These are phyloP conservation scores for Cicer yamashitae DNA, from an alignment of 306 rosid genomes.

Conservation along the genomic window DNA sequence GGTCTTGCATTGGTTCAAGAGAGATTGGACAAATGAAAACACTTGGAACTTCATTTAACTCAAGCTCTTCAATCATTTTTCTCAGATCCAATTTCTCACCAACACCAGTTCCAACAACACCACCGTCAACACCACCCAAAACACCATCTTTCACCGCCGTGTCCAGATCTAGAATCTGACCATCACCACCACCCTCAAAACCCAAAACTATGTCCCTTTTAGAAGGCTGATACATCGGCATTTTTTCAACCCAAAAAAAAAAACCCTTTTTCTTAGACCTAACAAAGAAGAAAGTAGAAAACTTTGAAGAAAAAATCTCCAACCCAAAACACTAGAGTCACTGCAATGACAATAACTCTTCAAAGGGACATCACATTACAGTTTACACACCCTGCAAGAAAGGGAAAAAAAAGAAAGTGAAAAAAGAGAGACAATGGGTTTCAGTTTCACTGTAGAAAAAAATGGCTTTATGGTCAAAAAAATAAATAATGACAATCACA, in stretches of 20 bases:
- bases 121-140: conserved; percentile 64
- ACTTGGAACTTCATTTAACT: conserved; percentile 67
- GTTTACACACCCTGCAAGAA: background rate
- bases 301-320: background rate
- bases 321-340: conserved; percentile 19
- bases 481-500: conserved; percentile 56
- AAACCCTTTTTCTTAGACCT: conserved; percentile 32
- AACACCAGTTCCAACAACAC: conserved; percentile 49
- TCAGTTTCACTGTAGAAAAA: conserved; percentile 45
- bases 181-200: conserved; percentile 70
- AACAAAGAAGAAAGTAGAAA: background rate
- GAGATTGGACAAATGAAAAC: conserved; percentile 89
- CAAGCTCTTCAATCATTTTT: conserved; percentile 79
- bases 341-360: conserved; percentile 50
- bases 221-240: conserved; percentile 78
- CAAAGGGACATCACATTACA: conserved; percentile 46
- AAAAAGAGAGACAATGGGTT: background rate
- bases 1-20: conserved; percentile 86
- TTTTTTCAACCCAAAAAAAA: conserved; percentile 27
- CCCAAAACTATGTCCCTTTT: conserved; percentile 59
- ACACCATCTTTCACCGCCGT: conserved; percentile 81
- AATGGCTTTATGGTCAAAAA: conserved; percentile 68
- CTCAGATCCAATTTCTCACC: conserved; percentile 75
- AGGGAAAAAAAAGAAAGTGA: background rate
- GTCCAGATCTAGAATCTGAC: conserved; percentile 82